phyloP scores from a whole-genome alignment of 306 rosid species.

The Lathyrus oleraceus region DNA sequence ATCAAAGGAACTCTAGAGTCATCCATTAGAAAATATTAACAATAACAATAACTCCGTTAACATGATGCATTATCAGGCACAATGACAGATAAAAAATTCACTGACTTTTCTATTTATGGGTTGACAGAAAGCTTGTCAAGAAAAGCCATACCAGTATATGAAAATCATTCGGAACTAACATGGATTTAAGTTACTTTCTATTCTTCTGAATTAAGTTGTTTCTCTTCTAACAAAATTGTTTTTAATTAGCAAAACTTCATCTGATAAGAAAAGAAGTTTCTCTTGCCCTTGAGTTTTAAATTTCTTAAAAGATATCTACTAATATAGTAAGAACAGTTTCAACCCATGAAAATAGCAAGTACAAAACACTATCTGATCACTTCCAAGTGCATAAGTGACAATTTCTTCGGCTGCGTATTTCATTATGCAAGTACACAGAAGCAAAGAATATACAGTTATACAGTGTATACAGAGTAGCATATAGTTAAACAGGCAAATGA shows the following conservation, averaged over 20 bases:
- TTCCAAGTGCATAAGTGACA: slow-evolving; percentile 9
- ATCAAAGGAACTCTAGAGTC: neutral
- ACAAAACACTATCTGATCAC: slow-evolving; percentile 19
- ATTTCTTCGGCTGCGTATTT: slow-evolving; percentile 13
- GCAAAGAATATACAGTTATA: neutral
- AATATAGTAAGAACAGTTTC: slow-evolving; percentile 26
- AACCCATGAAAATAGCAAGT: slow-evolving; percentile 3
- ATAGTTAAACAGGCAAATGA: slow-evolving; percentile 14
- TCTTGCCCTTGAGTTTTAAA: slow-evolving; percentile 27
- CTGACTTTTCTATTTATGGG: neutral
- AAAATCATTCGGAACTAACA: slow-evolving; percentile 20
- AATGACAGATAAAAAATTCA: slow-evolving; percentile 21
- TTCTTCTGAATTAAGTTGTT: neutral
- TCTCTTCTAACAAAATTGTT: slow-evolving; percentile 14
- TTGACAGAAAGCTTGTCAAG: neutral
- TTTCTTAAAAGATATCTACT: slow-evolving; percentile 20
- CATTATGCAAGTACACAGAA: slow-evolving; percentile 24
- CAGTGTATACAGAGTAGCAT: neutral
- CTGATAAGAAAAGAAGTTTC: slow-evolving; percentile 24
- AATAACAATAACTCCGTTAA: neutral
- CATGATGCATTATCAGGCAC: slow-evolving; percentile 6
- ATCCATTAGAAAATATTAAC: neutral
- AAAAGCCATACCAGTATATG: neutral
- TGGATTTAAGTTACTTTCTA: slow-evolving; percentile 1
- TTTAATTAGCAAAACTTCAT: slow-evolving; percentile 7